Evolutionary conservation across 331 rosid genomes (phyloP).

Genomic region (Quercus lobata): DNA sequence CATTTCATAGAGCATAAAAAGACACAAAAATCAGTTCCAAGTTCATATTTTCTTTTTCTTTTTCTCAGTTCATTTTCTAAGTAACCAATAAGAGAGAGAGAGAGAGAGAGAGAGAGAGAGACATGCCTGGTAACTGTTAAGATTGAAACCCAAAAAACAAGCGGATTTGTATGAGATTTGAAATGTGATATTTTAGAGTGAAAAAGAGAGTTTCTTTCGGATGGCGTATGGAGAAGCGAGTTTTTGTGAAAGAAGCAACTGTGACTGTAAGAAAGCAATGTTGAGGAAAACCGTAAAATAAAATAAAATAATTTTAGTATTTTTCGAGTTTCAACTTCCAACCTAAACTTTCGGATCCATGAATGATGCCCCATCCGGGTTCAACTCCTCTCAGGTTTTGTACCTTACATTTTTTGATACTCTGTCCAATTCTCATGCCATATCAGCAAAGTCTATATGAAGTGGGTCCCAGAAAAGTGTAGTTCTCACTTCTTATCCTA

Average conservation of each 20-base stretch:
- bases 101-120: constrained; percentile 15
- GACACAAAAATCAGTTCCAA: background rate
- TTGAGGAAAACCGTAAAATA: background rate
- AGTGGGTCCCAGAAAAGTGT: no score
- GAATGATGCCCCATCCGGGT: background rate
- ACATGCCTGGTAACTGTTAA: constrained; percentile 15
- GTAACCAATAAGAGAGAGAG: background rate
- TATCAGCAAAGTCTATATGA: no score
- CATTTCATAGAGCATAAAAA: background rate
- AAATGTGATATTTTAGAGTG: background rate
- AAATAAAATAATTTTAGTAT: background rate
- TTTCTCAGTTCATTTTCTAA: no score
- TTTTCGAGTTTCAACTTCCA: background rate
- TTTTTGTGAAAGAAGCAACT: background rate
- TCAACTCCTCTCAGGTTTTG: background rate
- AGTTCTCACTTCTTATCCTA: no score
- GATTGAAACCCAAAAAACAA: background rate
- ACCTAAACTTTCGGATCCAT: background rate
- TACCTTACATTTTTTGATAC: no score
- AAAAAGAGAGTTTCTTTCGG: background rate
- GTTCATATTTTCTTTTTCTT: no score
- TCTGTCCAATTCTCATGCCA: no score
- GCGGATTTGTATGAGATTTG: background rate
- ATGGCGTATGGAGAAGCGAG: background rate
- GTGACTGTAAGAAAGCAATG: background rate